Evolutionary conservation across 1,139 yeast genomes (phyloP).

Genomic region (Arxiozyma heterogenica): DNA sequence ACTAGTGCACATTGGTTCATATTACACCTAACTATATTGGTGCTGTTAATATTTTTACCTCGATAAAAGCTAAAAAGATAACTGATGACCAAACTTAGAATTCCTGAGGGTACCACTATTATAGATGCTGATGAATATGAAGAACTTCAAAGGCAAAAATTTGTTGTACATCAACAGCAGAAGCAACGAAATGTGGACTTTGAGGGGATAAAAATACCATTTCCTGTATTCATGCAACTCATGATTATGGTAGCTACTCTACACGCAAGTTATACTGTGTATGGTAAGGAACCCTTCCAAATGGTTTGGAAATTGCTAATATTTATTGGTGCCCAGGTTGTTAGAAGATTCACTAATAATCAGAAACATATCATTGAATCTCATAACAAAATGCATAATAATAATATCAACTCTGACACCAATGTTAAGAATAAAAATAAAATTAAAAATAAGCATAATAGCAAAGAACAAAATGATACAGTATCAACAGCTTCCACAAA

Average conservation of each 20-base stretch:
- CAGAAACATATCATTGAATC: background rate
- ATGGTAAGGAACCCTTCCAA: constrained; percentile 1
- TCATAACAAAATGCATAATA: background rate
- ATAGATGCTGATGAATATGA: constrained; percentile 1
- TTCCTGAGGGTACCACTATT: constrained; percentile 1
- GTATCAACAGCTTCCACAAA: no score
- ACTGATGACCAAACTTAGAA: background rate
- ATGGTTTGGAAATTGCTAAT: constrained; percentile 3
- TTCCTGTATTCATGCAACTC: constrained; percentile 1
- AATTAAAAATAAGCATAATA: background rate
- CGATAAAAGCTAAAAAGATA: background rate
- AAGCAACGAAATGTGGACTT: background rate
- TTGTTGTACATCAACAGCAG: background rate
- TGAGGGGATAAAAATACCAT: background rate
- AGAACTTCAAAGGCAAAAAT: background rate
- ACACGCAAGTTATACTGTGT: constrained; percentile 2
- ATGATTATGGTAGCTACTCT: constrained; percentile 2
- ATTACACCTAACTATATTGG: background rate
- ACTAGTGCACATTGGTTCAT: no score
- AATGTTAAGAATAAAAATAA: background rate
- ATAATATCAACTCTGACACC: background rate
- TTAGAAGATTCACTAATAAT: background rate
- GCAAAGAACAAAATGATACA: background rate
- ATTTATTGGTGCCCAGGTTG: constrained; percentile 3
- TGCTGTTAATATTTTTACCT: background rate